These are phyloP conservation scores for Plasmodium billcollinsi DNA, from an alignment of 169 alveolate species.

Conservation along the genomic window DNA sequence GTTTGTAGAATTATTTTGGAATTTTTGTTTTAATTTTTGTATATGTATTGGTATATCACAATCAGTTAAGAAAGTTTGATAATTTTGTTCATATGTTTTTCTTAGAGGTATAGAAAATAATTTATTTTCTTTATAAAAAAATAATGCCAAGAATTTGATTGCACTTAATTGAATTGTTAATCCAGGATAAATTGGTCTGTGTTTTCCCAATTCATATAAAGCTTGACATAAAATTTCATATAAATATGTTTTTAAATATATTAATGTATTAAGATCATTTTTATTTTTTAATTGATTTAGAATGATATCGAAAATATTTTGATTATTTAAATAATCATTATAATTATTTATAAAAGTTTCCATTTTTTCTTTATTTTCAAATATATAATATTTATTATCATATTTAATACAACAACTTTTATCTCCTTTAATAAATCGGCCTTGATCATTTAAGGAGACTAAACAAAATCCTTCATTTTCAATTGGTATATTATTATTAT, in stretches of 20 bases:
- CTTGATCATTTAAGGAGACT: conserved; percentile 54
- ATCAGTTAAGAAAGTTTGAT: conserved; percentile 39
- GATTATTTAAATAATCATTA: conserved; percentile 39
- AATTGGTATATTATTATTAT: conserved; percentile 4
- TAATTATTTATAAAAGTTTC: conserved; percentile 35
- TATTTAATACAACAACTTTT: conserved; percentile 47
- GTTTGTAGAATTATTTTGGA: conserved; percentile 16
- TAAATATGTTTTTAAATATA: conserved; percentile 65
- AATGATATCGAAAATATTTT: conserved; percentile 62
- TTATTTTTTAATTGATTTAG: conserved; percentile 41
- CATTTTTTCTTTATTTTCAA: conserved; percentile 53
- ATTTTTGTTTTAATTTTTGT: conserved; percentile 45
- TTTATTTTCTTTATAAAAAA: conserved; percentile 66
- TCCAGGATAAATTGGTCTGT: conserved; percentile 67
- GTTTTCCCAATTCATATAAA: conserved; percentile 48
- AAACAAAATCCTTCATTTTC: conserved; percentile 74
- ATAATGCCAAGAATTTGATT: conserved; percentile 67
- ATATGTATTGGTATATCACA: conserved; percentile 71
- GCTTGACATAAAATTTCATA: conserved; percentile 63
- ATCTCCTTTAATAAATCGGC: conserved; percentile 51
- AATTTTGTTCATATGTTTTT: conserved; percentile 32
- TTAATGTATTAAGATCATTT: conserved; percentile 66
- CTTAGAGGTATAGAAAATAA: conserved; percentile 48
- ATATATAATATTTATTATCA: conserved; percentile 52
- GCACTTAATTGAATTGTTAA: conserved; percentile 56